Base-by-base conservation (phyloP, 2,329 filamentous ascomycete species). In the Chaetomium sp. region DNA sequence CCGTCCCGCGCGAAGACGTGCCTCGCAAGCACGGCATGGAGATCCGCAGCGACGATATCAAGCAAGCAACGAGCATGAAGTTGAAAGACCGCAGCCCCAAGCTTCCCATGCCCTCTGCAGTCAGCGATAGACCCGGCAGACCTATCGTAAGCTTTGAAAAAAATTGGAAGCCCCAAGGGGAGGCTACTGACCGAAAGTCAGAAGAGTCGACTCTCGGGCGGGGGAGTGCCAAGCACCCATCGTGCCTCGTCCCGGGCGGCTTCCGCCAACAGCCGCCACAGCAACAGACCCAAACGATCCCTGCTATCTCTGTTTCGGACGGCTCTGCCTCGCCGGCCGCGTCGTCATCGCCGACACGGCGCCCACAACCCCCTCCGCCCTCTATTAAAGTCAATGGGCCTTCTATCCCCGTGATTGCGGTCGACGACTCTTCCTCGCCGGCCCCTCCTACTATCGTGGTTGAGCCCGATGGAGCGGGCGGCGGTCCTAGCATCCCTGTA, bases 111-210 rank as follows among this genome's bases (percentile, higher is more conserved):
- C 94, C 94, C 69, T 92, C 91, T 62, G 89, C 91, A 73, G 93
- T 98, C 77, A 97, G 93, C 80, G 90, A 97, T 80, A 90, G 85
- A 74, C 90, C 91, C 72, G 92, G 92, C 72, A 88, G 94, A 75
- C 94, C 94, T 68, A 98, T 98, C 82, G 94, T 98, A 83, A 98
- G 94, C 84, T 98, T 98, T 83, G 86, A 96, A 79, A 86, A 86
- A 73, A 86, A 90, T 75, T 97, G 92, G 88, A 90, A 87, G 82
- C 85, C 87, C 74, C 86, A 85, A 75, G 87, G 90, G 75, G 82
- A 85, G 81, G 82, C 81, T 78, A 83, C 90, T 83, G 89, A 92
- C 86, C 78, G 86, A 80, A 90, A 89, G 78, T 81, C 85, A 79
- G 82, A 83, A 76, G 72, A 71, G 68, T 72, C 72, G 73, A 76